These are phyloP conservation scores for Psilocybe sp. DNA, from an alignment of 768 basidiomycete genomes.

Conservation along the genomic window DNA sequence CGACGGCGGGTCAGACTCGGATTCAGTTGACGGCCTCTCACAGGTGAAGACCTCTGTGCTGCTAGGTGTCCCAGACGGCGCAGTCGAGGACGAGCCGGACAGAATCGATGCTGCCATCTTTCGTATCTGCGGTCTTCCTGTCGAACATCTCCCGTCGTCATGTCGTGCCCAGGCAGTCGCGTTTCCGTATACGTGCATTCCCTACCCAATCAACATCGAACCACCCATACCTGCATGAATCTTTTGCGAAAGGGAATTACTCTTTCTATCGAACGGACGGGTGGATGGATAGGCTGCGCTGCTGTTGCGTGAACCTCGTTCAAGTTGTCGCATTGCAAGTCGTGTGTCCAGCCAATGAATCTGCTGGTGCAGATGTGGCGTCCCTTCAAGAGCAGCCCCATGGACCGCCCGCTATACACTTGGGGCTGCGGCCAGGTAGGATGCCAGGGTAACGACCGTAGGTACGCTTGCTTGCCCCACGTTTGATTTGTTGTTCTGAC, in stretches of 20 bases:
- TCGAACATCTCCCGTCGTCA: slow-evolving; percentile 59
- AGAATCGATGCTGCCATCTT: slow-evolving; percentile 78
- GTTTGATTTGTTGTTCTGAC: too few relatives aligned
- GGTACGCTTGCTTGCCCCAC: slow-evolving; percentile 82
- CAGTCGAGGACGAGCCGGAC: slow-evolving; percentile 54
- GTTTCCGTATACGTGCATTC: too few relatives aligned
- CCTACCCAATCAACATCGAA: too few relatives aligned
- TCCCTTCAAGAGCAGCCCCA: slow-evolving; percentile 79
- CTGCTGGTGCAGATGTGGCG: slow-evolving; percentile 88
- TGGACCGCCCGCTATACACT: slow-evolving; percentile 82
- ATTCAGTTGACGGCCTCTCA: slow-evolving; percentile 51
- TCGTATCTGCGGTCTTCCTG: slow-evolving; percentile 87
- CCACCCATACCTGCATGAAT: slow-evolving; percentile 46
- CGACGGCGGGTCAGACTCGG: slow-evolving; percentile 81
- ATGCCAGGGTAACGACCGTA: slow-evolving; percentile 77
- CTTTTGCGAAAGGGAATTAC: slow-evolving; percentile 33
- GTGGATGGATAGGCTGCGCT: slow-evolving; percentile 58
- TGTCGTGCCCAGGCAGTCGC: slow-evolving; percentile 44
- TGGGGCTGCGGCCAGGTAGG: slow-evolving; percentile 73
- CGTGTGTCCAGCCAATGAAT: slow-evolving; percentile 73
- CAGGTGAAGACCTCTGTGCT: slow-evolving; percentile 68
- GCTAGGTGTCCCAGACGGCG: slow-evolving; percentile 79
- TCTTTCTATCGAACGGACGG: too few relatives aligned
- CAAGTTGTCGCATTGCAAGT: slow-evolving; percentile 65
- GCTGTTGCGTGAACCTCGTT: slow-evolving; percentile 59